Base-by-base conservation (phyloP, 2,329 filamentous ascomycete species). In the Ceratocystis cubensis region DNA sequence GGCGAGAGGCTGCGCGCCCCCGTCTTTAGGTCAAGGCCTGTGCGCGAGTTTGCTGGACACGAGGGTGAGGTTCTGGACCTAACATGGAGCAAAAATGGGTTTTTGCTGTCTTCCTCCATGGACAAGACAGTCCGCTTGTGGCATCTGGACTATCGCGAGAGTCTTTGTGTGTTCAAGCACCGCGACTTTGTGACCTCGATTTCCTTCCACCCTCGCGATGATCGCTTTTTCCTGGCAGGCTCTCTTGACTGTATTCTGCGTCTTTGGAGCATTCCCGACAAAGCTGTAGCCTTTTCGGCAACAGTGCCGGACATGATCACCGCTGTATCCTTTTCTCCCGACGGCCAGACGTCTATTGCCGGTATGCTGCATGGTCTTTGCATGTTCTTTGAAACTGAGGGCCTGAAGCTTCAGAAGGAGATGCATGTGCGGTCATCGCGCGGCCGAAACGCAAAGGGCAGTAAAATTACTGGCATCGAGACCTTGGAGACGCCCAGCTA, bases 41-140 rank as follows among this genome's bases (percentile, higher is more conserved):
- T 89, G 8, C 83, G 87, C 66, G 88, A 96, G 72, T 96, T 94
- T 70, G 78, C 82, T 65, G 92, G 91, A 3, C 94, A 99, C 73
- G 87, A 84, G 0, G 87, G 88, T 17, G 92, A 95, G 71, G 85
- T 99, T 5, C 78, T 99, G 70, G 93, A 96, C 73, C 75, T 99
- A 68, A 96, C 90, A 74, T 99, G 94, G 94, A 97, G 93, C 78
- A 99, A 97, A 80, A 99, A 99, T 76, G 96, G 96, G 74, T 99
- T 99, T 71, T 76, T 99, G 33, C 80, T 99, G 17, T 96, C 93
- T 2, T 95, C 92, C 0, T 96, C 92, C 0, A 96, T 97, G 91
- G 94, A 99, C 74, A 96, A 96, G 78, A 96, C 92, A 0, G 94
- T 99, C 13, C 84, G 91, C 15, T 76, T 99, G 61, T 99, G 94